Conservation (phyloP, 257 asterid genomes). For the Solanum bukasovii region DNA sequence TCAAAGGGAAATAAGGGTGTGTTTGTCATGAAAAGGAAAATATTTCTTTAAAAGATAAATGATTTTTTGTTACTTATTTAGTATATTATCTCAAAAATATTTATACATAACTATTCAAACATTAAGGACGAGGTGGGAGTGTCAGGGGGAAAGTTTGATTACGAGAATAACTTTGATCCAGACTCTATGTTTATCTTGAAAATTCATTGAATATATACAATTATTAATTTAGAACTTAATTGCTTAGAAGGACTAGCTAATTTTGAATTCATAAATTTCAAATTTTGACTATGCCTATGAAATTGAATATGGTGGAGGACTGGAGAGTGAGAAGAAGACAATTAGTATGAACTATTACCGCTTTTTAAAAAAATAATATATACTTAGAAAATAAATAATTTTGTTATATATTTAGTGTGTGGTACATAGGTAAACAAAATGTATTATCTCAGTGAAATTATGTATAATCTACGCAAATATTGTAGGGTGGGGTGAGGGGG, state of each 20-base stretch:
- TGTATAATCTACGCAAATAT: too few relatives aligned
- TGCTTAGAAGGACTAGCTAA: not conserved
- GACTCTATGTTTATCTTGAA: not conserved
- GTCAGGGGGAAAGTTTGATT: not conserved
- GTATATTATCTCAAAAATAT: not conserved
- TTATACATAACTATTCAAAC: not conserved
- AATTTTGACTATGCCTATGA: not conserved
- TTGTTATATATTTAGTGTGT: too few relatives aligned
- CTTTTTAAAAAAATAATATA: too few relatives aligned
- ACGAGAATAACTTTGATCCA: not conserved
- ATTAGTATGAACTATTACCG: not conserved
- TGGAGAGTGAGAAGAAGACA: not conserved
- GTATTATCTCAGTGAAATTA: too few relatives aligned
- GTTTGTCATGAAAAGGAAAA: not conserved
- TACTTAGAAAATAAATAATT: too few relatives aligned
- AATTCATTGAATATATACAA: not conserved
- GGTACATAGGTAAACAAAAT: not conserved
- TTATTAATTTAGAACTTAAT: not conserved
- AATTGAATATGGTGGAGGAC: not conserved
- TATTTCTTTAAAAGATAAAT: not conserved
- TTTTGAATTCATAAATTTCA: not conserved
- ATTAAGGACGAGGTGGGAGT: not conserved
- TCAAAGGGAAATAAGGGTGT: not conserved
- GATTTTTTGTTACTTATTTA: not conserved
- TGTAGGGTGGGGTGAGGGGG: too few relatives aligned